phyloP scores from a whole-genome alignment of 1,284 basidiomycete species.

The Fomitopsis pinicola region DNA sequence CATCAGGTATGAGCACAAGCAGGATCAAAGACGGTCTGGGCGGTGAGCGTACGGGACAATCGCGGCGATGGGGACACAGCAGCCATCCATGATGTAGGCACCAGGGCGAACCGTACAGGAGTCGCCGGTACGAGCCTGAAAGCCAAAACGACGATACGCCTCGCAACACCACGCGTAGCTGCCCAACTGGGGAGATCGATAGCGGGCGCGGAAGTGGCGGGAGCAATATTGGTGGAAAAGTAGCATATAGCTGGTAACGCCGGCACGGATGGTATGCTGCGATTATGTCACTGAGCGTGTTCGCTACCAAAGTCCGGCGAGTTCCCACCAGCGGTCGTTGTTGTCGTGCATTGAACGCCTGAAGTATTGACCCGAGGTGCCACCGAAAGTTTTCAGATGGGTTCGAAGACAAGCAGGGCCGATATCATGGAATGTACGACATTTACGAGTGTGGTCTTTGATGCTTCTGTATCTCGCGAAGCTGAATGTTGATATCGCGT shows the following conservation, averaged over 20 bases:
- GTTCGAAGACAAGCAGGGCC: background rate
- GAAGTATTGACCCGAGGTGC: background rate
- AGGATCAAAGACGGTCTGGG: background rate
- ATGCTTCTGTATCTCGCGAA: too few species aligned
- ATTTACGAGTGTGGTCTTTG: background rate
- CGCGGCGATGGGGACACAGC: background rate
- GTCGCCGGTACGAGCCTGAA: background rate
- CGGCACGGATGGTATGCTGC: background rate
- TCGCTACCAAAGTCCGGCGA: background rate
- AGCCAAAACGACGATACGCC: background rate
- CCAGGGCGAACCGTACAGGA: background rate
- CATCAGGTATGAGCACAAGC: background rate
- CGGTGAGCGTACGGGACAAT: background rate
- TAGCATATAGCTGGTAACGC: background rate
- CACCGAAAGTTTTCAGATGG: background rate
- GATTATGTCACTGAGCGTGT: background rate
- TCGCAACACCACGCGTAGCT: background rate
- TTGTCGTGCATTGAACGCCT: background rate
- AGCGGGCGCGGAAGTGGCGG: background rate
- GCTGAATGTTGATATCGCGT: too few species aligned
- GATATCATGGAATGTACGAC: background rate
- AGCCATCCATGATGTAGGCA: background rate
- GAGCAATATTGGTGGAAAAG: background rate
- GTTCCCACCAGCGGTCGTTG: background rate
- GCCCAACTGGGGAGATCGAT: background rate